Evolutionary conservation across 108 stramenopile species (phyloP), one percentile per base, ranked within the genome.

Genomic region (Fistulifera pelliculosa): DNA sequence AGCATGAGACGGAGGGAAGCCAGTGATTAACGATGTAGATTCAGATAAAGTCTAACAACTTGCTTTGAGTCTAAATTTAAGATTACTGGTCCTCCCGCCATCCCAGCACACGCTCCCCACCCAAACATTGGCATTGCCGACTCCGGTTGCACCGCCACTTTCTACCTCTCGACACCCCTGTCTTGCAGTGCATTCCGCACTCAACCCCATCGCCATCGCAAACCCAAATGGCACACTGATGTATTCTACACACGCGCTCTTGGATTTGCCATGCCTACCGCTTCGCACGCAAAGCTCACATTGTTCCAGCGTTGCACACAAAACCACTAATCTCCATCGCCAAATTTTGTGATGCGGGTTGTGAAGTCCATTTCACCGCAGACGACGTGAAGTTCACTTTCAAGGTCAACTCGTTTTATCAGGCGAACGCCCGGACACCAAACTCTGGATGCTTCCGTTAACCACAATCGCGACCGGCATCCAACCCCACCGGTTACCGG

Each of bases 111-210:
- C 11, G 10, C 52, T 48, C 47, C 15, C 16, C 16, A n/a, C n/a
- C 47, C 58, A 17, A 25, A 6, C 49, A 52, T 19, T 49, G 14
- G 8, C 22, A 59, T 59, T 28, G 58, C 58, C 50, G 58, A 59
- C 49, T 52, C 58, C 22, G 58, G 58, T 8, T 22, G 25, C 58
- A 59, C 58, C 19, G 53, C 11, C 58, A 59, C 49, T 59, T 17
- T 28, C 8, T 55, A 21, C 13, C 19, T 12, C 14, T 19, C 50
- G 13, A 49, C 14, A n/a, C 48, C 14, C 12, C 56, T 16, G 16
- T 18, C 18, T n/a, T 48, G 16, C 11, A 22, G 52, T 19, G 6
- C 10, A 52, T 24, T 12, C 51, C n/a, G n/a, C 22, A 12, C 14
- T 50, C n/a, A 59, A 10, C 19, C 12, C 23, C 49, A 59, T 59